phyloP scores from a whole-genome alignment of 2,329 filamentous ascomycete species.

The Xylaria sp. region DNA sequence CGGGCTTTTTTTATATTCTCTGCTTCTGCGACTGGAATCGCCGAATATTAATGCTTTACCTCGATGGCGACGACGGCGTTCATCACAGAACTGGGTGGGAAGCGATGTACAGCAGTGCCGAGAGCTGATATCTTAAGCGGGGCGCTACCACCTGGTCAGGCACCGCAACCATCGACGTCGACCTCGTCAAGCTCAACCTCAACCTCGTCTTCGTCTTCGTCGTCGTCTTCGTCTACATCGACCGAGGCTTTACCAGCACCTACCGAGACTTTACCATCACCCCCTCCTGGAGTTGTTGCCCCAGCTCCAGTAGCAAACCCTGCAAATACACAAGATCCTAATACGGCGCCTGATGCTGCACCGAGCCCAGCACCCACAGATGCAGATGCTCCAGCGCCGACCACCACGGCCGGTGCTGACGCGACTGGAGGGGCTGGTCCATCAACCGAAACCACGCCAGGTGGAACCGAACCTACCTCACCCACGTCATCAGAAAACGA shows the following conservation, averaged over 20 bases:
- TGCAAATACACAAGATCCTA: conserved; percentile 45
- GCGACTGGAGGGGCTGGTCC: neutral
- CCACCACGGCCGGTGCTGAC: conserved; percentile 2
- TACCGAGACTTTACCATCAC: neutral
- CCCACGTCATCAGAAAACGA: conserved; percentile 17
- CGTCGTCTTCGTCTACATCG: conserved; percentile 19
- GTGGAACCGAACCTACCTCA: conserved; percentile 3
- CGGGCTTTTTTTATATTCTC: conserved; percentile 21
- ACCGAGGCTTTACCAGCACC: neutral
- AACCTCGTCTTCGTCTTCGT: conserved; percentile 10
- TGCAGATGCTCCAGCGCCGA: conserved; percentile 18
- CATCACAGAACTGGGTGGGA: conserved; percentile 53
- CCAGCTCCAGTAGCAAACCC: conserved; percentile 20
- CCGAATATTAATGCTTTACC: conserved; percentile 31
- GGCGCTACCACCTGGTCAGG: conserved; percentile 13
- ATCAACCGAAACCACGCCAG: neutral
- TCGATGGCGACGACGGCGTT: conserved; percentile 50
- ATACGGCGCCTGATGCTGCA: conserved; percentile 24
- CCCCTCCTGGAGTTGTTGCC: neutral
- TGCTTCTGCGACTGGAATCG: conserved; percentile 49
- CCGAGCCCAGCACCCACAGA: conserved; percentile 7
- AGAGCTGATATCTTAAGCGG: conserved; percentile 32
- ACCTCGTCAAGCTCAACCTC: conserved; percentile 18
- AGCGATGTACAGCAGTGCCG: conserved; percentile 58
- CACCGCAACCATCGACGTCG: conserved; percentile 10